Conservation (phyloP, 176 grass and related monocot genomes). For the Thalia dealbata region DNA sequence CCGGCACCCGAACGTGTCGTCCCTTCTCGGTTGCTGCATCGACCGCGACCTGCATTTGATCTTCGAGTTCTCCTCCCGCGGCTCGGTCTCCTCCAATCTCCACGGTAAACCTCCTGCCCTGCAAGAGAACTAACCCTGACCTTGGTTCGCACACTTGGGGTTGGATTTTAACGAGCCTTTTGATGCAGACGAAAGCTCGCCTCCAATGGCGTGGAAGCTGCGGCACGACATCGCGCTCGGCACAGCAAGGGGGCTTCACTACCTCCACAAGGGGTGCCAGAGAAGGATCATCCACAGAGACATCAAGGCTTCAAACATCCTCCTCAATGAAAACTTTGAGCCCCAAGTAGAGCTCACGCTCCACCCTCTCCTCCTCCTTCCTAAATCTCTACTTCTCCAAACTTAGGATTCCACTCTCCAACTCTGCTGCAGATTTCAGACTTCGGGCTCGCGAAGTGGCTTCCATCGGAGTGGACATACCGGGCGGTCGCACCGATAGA, state of each 20-base stretch:
- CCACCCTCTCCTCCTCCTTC: neutral
- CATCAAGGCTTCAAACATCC: constrained; percentile 86
- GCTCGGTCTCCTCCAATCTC: constrained; percentile 95
- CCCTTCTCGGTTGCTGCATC: constrained; percentile 75
- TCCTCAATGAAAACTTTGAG: constrained; percentile 54
- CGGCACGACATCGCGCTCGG: constrained; percentile 56
- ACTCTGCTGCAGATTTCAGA: constrained; percentile 54
- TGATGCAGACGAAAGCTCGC: constrained; percentile 45
- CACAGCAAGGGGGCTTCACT: constrained; percentile 57
- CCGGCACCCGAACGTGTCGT: constrained; percentile 67
- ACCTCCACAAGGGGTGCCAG: constrained; percentile 84
- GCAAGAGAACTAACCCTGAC: neutral
- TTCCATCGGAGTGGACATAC: constrained; percentile 86
- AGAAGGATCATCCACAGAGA: constrained; percentile 86
- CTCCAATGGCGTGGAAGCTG: constrained; percentile 59
- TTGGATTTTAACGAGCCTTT: neutral
- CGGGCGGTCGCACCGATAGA: constrained; percentile 85
- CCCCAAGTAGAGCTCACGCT: constrained; percentile 34
- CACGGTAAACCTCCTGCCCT: constrained; percentile 23
- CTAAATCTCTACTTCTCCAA: neutral
- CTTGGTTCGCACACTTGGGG: neutral
- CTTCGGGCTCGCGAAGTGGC: constrained; percentile 88
- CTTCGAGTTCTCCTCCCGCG: constrained; percentile 60
- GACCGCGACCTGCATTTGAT: constrained; percentile 74
- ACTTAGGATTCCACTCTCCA: neutral